Conservation (phyloP, 2,329 filamentous ascomycete species). For the Colletotrichum higginsianum region DNA sequence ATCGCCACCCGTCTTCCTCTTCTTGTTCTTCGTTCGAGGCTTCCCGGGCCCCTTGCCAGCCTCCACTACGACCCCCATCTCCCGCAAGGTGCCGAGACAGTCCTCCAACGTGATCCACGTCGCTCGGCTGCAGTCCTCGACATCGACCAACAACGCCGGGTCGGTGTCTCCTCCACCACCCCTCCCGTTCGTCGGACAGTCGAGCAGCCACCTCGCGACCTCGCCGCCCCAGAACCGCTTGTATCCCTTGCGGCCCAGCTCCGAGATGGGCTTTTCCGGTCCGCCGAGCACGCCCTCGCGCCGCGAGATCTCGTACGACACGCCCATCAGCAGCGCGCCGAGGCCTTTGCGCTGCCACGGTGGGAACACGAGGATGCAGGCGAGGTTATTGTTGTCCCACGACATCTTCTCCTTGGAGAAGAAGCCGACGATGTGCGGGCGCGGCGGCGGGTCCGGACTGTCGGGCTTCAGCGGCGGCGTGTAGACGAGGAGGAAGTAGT, state of each 20-base stretch:
- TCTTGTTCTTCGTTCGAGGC: slow-evolving; percentile 41
- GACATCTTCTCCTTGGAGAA: slow-evolving; percentile 99
- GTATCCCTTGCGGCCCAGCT: slow-evolving; percentile 87
- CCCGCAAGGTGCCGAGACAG: slow-evolving; percentile 81
- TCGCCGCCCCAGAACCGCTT: slow-evolving; percentile 88
- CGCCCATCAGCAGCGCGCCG: slow-evolving; percentile 89
- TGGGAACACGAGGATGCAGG: slow-evolving; percentile 95
- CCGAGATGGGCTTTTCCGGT: slow-evolving; percentile 93
- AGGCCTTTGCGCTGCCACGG: slow-evolving; percentile 95
- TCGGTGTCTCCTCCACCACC: slow-evolving; percentile 1
- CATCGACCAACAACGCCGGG: slow-evolving; percentile 66
- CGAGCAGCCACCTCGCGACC: slow-evolving; percentile 78
- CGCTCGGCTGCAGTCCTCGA: slow-evolving; percentile 79
- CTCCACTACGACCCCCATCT: slow-evolving; percentile 82
- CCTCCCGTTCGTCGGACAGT: slow-evolving; percentile 35
- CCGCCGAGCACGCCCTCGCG: slow-evolving; percentile 89
- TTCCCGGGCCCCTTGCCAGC: slow-evolving; percentile 64
- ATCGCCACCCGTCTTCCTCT: slow-evolving; percentile 27
- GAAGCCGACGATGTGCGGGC: slow-evolving; percentile 85
- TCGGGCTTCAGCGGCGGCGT: slow-evolving; percentile 63
- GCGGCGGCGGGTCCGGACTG: slow-evolving; percentile 39
- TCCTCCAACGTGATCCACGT: slow-evolving; percentile 92
- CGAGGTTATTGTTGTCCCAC: slow-evolving; percentile 98
- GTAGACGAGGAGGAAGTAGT: slow-evolving; percentile 93
- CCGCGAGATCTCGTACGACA: slow-evolving; percentile 92